Evolutionary conservation across 495 filamentous ascomycete species (phyloP).

Genomic region (Xylaria acuta): DNA sequence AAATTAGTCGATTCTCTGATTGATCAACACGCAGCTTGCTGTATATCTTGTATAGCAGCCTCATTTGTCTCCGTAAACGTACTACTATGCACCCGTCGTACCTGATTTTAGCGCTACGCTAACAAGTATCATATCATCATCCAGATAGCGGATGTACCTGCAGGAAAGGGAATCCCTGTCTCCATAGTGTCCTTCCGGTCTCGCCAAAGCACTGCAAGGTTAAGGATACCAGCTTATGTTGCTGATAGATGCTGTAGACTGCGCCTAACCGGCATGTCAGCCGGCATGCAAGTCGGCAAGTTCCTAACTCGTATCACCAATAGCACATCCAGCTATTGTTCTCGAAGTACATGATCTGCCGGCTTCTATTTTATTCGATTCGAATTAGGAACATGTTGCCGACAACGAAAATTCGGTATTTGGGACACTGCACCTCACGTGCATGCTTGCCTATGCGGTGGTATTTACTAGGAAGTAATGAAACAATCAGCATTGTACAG

Average conservation of each 20-base stretch:
- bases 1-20: conserved; percentile 2
- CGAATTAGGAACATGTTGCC: conserved; percentile 6
- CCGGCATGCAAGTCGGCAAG: conserved; percentile 19
- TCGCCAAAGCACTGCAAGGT: conserved; percentile 21
- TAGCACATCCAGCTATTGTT: neutral
- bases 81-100: neutral
- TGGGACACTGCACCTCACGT: neutral
- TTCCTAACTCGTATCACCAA: conserved; percentile 9
- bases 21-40: conserved; percentile 10
- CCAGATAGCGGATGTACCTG: conserved; percentile 13
- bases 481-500: neutral
- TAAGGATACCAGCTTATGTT: conserved; percentile 12
- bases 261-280: conserved; percentile 1
- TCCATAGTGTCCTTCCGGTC: conserved; percentile 15
- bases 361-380: neutral
- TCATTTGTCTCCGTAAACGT: conserved; percentile 4
- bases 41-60: neutral
- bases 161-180: conserved; percentile 15
- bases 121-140: conserved; percentile 9
- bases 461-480: neutral
- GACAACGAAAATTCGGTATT: neutral
- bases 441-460: conserved; percentile 12
- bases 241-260: conserved; percentile 7
- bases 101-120: conserved; percentile 2
- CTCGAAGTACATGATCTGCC: neutral